Evolutionary conservation across 2,329 filamentous ascomycete genomes (phyloP), one percentile per base, ranked within the genome.

Genomic region (Penicillium sp.): DNA sequence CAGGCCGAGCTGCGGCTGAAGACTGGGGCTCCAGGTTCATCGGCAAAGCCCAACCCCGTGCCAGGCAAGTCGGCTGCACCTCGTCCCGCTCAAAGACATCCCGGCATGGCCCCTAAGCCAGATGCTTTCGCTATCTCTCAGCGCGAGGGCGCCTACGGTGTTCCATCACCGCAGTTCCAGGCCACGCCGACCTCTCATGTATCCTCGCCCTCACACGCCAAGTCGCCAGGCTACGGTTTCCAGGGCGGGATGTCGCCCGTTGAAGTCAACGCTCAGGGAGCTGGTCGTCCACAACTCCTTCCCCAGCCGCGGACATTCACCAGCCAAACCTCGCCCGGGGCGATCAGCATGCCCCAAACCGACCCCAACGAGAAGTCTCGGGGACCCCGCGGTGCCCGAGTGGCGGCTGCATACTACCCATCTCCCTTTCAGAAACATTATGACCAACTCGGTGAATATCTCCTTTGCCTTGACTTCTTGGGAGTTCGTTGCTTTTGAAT

Each of bases 1-100:
- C 92, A 98, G 79, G 91, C 93, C 63, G 95, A 98, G 79, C 85
- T 99, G 69, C 90, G 91, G 64, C 89, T 93, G 73, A 98, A 97
- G 82, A 93, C 91, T 50, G 91, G 90, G 69, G 96, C 90, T 78
- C 92, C 93, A 54, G 90, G 88, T 70, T 89, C 71, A 39, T 72
- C 75, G 83, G 60, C 88, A 85, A 68, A 91, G 85, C 58, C 67
- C 83, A 86, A 75, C 83, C 86, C 83, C 79, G 82, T 90, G 85
- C 77, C 89, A 82, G 75, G 83, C 70, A 87, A 90, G 56, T 89
- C 90, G 55, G 88, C 91, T 93, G 70, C 87, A 90, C 60, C 89
- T 94, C 67, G 84, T 93, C 78, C 82, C 50, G 87, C 89, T 54
- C 85, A 90, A 66, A 83, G 90, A 66, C 91, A 89, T 53, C 85